Evolutionary conservation across 805 yeast genomes (phyloP).

Genomic region (Pichia phayaonensis): DNA sequence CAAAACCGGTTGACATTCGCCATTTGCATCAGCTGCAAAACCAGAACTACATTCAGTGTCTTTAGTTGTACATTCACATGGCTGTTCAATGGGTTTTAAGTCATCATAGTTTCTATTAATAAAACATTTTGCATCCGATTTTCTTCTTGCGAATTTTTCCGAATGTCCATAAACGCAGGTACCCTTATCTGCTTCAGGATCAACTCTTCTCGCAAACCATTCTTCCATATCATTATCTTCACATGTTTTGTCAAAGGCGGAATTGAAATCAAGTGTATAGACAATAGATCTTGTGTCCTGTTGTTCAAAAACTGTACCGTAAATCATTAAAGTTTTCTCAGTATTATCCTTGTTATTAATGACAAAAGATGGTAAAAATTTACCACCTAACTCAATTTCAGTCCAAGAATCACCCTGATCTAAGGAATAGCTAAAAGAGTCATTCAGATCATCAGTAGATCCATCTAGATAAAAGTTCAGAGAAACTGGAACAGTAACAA

Average conservation of each 20-base stretch:
- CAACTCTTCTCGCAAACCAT: conserved; percentile 48
- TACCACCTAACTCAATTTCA: conserved; percentile 37
- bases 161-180: conserved; percentile 63
- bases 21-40: conserved; percentile 29
- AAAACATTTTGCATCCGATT: conserved; percentile 56
- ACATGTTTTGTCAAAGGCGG: conserved; percentile 43
- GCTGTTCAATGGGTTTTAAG: conserved; percentile 38
- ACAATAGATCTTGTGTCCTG: conserved; percentile 14
- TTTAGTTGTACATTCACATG: conserved; percentile 54
- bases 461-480: conserved; percentile 12
- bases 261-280: conserved; percentile 46
- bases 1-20: conserved; percentile 39
- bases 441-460: conserved; percentile 27
- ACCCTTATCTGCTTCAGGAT: conserved; percentile 27
- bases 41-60: conserved; percentile 70
- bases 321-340: conserved; percentile 46
- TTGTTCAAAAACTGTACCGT: conserved; percentile 31
- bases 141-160: conserved; percentile 58
- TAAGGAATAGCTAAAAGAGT: conserved; percentile 40
- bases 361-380: conserved; percentile 20
- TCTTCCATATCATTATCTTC: conserved; percentile 52
- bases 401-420: conserved; percentile 72
- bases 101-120: conserved; percentile 42
- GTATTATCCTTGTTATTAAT: conserved; percentile 62
- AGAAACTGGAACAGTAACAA: conserved; percentile 47